phyloP scores from a whole-genome alignment of 768 basidiomycete species.

The Phylloporus rhodoxanthus region DNA sequence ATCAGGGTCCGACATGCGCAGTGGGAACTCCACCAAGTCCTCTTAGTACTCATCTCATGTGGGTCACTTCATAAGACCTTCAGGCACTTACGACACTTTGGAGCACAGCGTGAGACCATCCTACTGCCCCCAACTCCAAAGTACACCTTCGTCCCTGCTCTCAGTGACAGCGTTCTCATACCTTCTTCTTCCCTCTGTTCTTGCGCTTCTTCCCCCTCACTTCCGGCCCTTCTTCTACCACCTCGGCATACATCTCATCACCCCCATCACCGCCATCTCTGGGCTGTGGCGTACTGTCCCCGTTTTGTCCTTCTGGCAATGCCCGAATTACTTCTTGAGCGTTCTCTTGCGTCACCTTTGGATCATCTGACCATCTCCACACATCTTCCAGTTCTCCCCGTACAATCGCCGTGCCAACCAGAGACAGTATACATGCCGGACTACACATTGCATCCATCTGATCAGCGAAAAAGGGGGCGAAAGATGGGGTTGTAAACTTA shows the following conservation, averaged over 20 bases:
- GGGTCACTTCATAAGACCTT: too few relatives aligned
- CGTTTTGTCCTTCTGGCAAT: slow-evolving; percentile 14
- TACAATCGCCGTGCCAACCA: slow-evolving; percentile 49
- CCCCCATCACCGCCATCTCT: slow-evolving; percentile 13
- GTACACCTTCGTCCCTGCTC: too few relatives aligned
- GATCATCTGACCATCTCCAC: slow-evolving; percentile 68
- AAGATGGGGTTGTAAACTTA: slow-evolving; percentile 29
- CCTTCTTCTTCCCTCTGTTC: slow-evolving; percentile 17
- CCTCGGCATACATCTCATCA: slow-evolving; percentile 4
- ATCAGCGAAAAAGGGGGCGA: not conserved
- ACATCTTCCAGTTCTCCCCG: slow-evolving; percentile 67
- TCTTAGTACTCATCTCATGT: not conserved
- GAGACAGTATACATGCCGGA: slow-evolving; percentile 72
- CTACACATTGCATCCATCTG: slow-evolving; percentile 29
- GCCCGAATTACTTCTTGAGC: slow-evolving; percentile 8
- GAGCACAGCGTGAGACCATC: slow-evolving; percentile 10
- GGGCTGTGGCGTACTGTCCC: slow-evolving; percentile 14
- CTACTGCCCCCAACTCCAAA: too few relatives aligned
- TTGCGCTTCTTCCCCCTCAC: slow-evolving; percentile 17
- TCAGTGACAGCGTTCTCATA: too few relatives aligned
- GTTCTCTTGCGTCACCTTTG: slow-evolving; percentile 22
- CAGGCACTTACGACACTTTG: slow-evolving; percentile 19
- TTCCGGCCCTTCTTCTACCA: slow-evolving; percentile 5
- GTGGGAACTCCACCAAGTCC: slow-evolving; percentile 1
- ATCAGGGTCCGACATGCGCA: slow-evolving; percentile 1